phyloP scores from a whole-genome alignment of 495 filamentous ascomycete genomes.

The Aspergillus ostianus region DNA sequence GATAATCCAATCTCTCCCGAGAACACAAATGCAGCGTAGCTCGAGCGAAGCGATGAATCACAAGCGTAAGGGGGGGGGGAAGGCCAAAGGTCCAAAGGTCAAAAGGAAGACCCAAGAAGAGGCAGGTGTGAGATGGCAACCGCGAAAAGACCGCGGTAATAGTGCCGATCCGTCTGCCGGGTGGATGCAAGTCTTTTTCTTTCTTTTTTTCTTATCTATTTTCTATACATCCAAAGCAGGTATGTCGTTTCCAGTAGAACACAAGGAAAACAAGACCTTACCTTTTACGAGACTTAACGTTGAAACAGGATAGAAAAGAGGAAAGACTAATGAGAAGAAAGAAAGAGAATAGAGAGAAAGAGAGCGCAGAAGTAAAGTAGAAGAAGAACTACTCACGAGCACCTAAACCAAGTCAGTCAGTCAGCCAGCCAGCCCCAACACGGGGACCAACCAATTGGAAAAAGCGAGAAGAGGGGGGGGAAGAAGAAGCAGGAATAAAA shows the following conservation, averaged over 20 bases:
- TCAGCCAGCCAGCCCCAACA: not conserved
- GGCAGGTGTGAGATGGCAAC: not conserved
- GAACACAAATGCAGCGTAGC: not conserved
- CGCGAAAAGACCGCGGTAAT: conserved; percentile 1
- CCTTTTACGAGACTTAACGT: not conserved
- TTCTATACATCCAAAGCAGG: not conserved
- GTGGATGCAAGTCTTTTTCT: not conserved
- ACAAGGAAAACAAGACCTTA: too few relatives aligned
- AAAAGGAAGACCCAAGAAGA: not conserved
- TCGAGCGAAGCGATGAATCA: not conserved
- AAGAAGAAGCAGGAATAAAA: not conserved
- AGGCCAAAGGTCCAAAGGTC: too few relatives aligned
- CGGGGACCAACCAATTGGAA: not conserved
- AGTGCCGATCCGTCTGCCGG: not conserved
- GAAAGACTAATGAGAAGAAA: not conserved
- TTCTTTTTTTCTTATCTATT: not conserved
- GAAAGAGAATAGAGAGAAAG: not conserved
- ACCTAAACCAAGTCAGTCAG: not conserved
- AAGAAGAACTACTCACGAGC: too few relatives aligned
- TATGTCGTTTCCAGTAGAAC: too few relatives aligned
- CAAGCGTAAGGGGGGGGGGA: not conserved
- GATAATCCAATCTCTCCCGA: too few relatives aligned
- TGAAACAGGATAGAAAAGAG: not conserved
- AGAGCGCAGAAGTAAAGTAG: not conserved
- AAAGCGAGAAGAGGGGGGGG: not conserved